phyloP scores from a whole-genome alignment of 805 yeast species.

The Ogataea trehalophila region DNA sequence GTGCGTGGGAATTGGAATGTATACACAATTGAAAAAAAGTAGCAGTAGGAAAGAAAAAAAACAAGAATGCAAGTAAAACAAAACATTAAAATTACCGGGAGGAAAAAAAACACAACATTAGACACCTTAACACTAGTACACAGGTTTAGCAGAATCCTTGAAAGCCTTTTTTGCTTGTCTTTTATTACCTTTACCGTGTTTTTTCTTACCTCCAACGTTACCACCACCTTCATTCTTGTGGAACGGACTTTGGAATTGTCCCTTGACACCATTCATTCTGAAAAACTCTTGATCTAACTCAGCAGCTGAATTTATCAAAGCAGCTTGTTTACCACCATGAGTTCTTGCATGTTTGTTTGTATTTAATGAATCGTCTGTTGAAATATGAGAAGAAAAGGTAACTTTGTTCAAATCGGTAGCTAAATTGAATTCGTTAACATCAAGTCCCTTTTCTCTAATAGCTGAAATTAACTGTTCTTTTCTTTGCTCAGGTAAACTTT shows the following conservation, averaged over 20 bases:
- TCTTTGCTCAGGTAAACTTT: slow-evolving; percentile 66
- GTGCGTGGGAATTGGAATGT: background rate
- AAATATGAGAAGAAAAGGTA: slow-evolving; percentile 76
- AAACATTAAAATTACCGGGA: background rate
- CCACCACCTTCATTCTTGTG: slow-evolving; percentile 47
- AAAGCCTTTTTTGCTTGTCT: slow-evolving; percentile 14
- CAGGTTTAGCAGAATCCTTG: slow-evolving; percentile 3
- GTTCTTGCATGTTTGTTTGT: slow-evolving; percentile 41
- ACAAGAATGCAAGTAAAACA: background rate
- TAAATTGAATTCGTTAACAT: slow-evolving; percentile 52
- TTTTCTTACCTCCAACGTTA: slow-evolving; percentile 58
- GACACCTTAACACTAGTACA: background rate
- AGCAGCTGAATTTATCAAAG: slow-evolving; percentile 69
- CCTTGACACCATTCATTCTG: slow-evolving; percentile 57
- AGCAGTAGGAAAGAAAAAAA: too few species aligned
- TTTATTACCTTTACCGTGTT: slow-evolving; percentile 54
- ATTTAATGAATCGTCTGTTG: slow-evolving; percentile 38
- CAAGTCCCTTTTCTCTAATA: slow-evolving; percentile 49
- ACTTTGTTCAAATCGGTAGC: slow-evolving; percentile 64
- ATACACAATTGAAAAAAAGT: background rate
- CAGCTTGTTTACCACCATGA: slow-evolving; percentile 82
- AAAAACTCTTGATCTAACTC: slow-evolving; percentile 87
- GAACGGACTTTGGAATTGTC: slow-evolving; percentile 67
- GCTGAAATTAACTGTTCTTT: slow-evolving; percentile 66
- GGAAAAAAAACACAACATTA: background rate